Evolutionary conservation across 2,329 filamentous ascomycete species (phyloP).

Genomic region (Botrytis pseudocinerea): DNA sequence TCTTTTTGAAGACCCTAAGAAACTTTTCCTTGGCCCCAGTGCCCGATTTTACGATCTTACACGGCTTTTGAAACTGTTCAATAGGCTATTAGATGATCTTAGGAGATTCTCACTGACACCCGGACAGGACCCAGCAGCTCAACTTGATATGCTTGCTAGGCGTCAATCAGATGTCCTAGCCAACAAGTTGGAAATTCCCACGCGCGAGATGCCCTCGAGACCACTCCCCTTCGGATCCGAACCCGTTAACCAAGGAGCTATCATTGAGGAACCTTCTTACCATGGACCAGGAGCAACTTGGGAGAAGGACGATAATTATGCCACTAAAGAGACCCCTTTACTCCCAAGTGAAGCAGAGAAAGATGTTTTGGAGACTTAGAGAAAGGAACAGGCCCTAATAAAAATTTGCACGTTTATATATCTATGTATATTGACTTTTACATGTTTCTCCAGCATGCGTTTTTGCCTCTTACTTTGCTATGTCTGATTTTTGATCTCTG

Average conservation of each 20-base stretch:
- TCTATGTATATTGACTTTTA: constrained; percentile 6
- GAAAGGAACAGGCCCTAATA: background rate
- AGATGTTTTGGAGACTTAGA: constrained; percentile 38
- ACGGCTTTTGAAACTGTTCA: constrained; percentile 18
- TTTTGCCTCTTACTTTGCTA: background rate
- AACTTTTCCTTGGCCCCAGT: background rate
- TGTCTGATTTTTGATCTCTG: background rate
- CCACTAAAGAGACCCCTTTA: constrained; percentile 43
- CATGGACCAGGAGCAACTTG: constrained; percentile 52
- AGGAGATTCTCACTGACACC: constrained; percentile 21
- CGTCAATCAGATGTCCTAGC: constrained; percentile 65
- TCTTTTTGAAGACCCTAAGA: constrained; percentile 18
- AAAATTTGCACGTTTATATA: constrained; percentile 19
- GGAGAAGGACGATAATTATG: constrained; percentile 52
- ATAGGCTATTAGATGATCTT: constrained; percentile 20
- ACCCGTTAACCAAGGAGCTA: constrained; percentile 46
- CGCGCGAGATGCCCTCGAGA: constrained; percentile 49
- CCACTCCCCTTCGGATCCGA: constrained; percentile 57
- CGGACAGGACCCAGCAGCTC: constrained; percentile 65
- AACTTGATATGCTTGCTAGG: constrained; percentile 68
- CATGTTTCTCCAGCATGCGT: background rate
- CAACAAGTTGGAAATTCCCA: constrained; percentile 49
- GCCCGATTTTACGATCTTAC: constrained; percentile 15
- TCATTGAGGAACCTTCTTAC: constrained; percentile 49
- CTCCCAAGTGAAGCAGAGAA: constrained; percentile 39